These are phyloP conservation scores for Chlorella sp. DNA, from an alignment of 139 green algal species.

Conservation along the genomic window DNA sequence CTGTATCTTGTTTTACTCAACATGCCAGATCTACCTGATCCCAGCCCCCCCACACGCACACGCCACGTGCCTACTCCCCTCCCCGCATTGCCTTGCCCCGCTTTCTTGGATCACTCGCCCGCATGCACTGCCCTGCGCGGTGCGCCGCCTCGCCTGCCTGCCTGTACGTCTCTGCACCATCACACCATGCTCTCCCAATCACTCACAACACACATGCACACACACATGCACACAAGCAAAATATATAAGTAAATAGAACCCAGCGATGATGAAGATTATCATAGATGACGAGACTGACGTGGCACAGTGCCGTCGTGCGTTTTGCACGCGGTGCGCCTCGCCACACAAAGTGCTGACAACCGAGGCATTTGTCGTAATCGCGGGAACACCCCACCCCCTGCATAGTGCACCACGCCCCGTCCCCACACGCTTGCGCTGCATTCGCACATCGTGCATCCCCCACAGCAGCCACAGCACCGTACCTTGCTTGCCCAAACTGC, in stretches of 20 bases:
- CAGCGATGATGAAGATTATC: neutral
- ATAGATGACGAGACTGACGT: slow-evolving; percentile 11
- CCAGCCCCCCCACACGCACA: neutral
- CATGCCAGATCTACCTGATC: slow-evolving; percentile 48
- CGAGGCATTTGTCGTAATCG: neutral
- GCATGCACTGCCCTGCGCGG: neutral
- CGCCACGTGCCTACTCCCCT: neutral
- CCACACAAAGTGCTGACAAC: neutral
- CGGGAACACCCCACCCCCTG: too few species aligned
- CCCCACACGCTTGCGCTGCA: too few species aligned
- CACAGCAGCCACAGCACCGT: too few species aligned
- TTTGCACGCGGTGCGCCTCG: too few species aligned
- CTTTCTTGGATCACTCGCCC: too few species aligned
- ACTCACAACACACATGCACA: neutral
- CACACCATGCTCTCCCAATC: neutral
- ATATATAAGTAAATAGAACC: too few species aligned
- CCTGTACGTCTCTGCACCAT: neutral
- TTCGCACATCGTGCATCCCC: too few species aligned
- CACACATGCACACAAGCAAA: neutral
- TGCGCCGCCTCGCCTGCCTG: neutral
- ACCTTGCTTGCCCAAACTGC: too few species aligned
- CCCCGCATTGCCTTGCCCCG: neutral
- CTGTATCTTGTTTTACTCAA: slow-evolving; percentile 51
- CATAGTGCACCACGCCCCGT: too few species aligned
- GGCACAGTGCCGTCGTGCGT: neutral